A percentile compares a stretch with the other conserved stretches of the same genome.
phyloP scores from a whole-genome alignment of 2,329 filamentous ascomycete genomes.

The Aspergillus latus region DNA sequence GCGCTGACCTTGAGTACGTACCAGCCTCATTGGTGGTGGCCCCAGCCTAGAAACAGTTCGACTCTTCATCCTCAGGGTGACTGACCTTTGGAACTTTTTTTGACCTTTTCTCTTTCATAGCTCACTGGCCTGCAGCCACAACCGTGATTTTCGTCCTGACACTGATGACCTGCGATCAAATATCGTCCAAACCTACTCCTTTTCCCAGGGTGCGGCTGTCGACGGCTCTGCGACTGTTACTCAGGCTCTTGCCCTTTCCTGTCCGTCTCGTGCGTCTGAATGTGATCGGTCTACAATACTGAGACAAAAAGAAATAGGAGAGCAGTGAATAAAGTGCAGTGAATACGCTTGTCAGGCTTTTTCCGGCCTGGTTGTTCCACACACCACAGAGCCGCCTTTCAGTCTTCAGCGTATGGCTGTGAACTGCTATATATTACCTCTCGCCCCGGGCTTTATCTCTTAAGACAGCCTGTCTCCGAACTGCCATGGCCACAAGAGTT shows the following conservation, averaged over 20 bases:
- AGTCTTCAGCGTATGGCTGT: neutral
- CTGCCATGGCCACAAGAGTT: constrained; percentile 4
- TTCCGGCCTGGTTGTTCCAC: neutral
- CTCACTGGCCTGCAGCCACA: neutral
- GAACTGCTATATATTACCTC: constrained; percentile 1
- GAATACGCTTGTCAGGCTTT: neutral
- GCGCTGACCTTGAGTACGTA: neutral
- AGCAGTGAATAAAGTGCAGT: neutral
- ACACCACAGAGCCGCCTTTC: constrained; percentile 1
- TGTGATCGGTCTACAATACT: constrained; percentile 2
- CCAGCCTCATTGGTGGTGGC: constrained; percentile 5
- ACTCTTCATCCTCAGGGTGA: neutral
- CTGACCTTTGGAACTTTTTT: neutral
- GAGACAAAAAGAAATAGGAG: constrained; percentile 1
- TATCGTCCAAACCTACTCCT: neutral
- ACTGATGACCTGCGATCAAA: neutral
- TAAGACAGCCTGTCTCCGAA: neutral
- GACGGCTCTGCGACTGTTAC: neutral
- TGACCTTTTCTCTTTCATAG: neutral
- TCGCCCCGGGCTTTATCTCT: neutral
- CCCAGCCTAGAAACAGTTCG: neutral
- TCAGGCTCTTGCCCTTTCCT: neutral
- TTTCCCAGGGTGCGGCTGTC: neutral
- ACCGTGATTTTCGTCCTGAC: neutral
- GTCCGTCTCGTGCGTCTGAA: neutral